phyloP scores from a whole-genome alignment of 2,329 filamentous ascomycete species.

The Pseudopithomyces maydicus region DNA sequence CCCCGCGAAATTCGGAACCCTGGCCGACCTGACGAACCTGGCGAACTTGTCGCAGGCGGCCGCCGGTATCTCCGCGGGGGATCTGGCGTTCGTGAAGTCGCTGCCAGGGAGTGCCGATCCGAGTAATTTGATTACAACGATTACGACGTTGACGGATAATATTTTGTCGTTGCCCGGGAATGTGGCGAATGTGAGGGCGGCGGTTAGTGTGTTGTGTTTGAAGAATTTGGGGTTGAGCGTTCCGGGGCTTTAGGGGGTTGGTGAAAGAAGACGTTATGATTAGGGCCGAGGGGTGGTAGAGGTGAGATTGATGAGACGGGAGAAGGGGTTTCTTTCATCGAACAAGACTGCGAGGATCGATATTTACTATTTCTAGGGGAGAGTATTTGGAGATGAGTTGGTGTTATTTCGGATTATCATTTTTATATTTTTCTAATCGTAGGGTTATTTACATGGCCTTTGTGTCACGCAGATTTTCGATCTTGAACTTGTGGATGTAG shows the following conservation, averaged over 20 bases:
- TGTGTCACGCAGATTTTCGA: too few species aligned
- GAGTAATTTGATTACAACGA: conserved; percentile 17
- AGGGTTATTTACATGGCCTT: too few species aligned
- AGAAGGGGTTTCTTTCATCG: background rate
- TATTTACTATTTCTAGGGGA: too few species aligned
- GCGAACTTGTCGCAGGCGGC: conserved; percentile 13
- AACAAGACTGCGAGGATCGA: too few species aligned
- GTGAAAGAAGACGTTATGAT: too few species aligned
- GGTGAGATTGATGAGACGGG: background rate
- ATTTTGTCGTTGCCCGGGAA: conserved; percentile 17
- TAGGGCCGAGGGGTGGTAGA: too few species aligned
- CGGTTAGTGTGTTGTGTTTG: conserved; percentile 9
- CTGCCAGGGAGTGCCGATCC: conserved; percentile 15
- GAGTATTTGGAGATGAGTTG: too few species aligned
- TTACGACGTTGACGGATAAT: conserved; percentile 14
- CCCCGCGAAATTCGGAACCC: conserved; percentile 17
- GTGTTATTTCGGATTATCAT: too few species aligned
- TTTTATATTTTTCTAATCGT: too few species aligned
- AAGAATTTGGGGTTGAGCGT: conserved; percentile 21
- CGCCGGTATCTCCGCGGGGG: conserved; percentile 10
- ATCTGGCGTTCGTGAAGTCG: conserved; percentile 19
- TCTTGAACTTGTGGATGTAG: too few species aligned
- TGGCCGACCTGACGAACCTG: conserved; percentile 16
- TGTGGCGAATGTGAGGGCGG: conserved; percentile 19
- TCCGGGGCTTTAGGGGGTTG: conserved; percentile 4